Evolutionary conservation across 192 early-diverging fungal genomes (phyloP).

Genomic region (Backusella morwellensis): DNA sequence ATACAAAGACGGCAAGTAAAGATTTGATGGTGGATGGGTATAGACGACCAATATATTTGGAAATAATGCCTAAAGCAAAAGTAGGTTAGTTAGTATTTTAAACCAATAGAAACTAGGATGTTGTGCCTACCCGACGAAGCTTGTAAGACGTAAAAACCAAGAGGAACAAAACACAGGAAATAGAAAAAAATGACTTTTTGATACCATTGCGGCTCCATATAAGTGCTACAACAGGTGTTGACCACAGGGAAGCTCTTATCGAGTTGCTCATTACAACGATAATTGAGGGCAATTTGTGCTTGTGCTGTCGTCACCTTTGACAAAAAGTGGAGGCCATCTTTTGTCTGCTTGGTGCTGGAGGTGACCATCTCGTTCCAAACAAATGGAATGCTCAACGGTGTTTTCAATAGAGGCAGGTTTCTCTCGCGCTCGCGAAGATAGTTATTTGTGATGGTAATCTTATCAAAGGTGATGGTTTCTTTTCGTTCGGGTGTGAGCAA

Average conservation of each 20-base stretch:
- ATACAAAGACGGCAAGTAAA: conserved; percentile 47
- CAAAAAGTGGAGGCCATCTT: conserved; percentile 72
- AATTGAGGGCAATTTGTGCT: conserved; percentile 60
- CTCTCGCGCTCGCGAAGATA: conserved; percentile 40
- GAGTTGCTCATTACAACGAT: conserved; percentile 53
- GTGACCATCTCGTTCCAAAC: conserved; percentile 49
- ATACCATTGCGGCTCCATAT: conserved; percentile 43
- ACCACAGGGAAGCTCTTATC: conserved; percentile 39
- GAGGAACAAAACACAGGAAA: conserved; percentile 40
- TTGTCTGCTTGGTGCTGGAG: conserved; percentile 39
- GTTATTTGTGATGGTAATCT: conserved; percentile 52
- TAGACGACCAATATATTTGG: background rate
- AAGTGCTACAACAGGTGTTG: conserved; percentile 59
- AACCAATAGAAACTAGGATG: background rate
- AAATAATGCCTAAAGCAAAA: background rate
- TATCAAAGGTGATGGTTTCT: conserved; percentile 39
- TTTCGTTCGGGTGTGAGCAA: conserved; percentile 46
- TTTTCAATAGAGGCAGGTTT: conserved; percentile 9
- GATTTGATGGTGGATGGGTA: conserved; percentile 40
- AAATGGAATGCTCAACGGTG: conserved; percentile 39
- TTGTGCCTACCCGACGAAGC: conserved; percentile 2
- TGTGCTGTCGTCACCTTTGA: conserved; percentile 43
- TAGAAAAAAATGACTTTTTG: conserved; percentile 38
- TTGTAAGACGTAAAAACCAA: conserved; percentile 21
- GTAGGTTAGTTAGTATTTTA: background rate